phyloP scores from a whole-genome alignment of 208 protist genomes.

The Porcisia deanei region DNA sequence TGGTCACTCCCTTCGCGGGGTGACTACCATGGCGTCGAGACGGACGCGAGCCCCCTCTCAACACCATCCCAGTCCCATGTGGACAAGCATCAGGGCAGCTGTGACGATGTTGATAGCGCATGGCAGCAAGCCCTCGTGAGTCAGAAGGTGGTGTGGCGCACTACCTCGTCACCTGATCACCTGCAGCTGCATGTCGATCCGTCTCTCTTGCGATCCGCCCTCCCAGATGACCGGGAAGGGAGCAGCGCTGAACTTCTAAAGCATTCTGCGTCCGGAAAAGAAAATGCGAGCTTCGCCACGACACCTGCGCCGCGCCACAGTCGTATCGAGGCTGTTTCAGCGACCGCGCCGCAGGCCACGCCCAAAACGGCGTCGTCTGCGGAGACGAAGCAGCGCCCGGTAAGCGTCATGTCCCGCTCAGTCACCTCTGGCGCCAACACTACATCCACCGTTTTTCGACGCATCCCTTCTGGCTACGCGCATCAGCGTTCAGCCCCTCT shows the following conservation, averaged over 20 bases:
- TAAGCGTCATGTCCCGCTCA: neutral
- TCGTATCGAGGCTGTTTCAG: neutral
- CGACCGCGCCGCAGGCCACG: neutral
- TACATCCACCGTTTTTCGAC: neutral
- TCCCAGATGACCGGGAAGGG: neutral
- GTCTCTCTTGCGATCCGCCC: no score
- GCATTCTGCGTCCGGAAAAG: neutral
- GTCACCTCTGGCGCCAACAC: neutral
- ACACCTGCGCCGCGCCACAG: no score
- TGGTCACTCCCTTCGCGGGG: neutral
- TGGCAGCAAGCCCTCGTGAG: neutral
- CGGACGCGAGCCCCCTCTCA: constrained; percentile 23
- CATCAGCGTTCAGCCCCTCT: neutral
- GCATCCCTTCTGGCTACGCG: neutral
- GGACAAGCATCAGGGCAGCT: constrained; percentile 4
- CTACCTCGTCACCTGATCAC: neutral
- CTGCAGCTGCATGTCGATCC: neutral
- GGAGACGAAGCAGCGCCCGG: neutral
- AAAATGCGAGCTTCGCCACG: neutral
- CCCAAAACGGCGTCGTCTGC: neutral
- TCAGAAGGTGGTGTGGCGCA: neutral
- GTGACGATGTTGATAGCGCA: neutral
- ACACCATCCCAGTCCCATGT: constrained; percentile 26
- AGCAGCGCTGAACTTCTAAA: neutral
- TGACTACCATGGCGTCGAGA: neutral